Conservation (phyloP, 2,329 filamentous ascomycete species). For the Xylariales sp. region DNA sequence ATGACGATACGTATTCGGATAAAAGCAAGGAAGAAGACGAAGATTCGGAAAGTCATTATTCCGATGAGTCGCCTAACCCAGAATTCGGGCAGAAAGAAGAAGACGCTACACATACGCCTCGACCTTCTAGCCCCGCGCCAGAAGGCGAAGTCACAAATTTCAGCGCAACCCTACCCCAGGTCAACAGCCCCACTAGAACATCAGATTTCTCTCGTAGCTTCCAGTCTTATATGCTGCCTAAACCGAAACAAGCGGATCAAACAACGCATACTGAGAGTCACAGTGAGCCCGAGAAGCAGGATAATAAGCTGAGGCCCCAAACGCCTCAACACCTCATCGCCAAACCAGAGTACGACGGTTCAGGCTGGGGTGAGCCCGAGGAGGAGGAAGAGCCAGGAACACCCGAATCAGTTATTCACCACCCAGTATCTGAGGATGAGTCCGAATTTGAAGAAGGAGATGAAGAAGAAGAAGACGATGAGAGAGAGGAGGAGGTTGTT, state of each 20-base stretch:
- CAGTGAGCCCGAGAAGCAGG: conserved; percentile 54
- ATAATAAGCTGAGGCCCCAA: conserved; percentile 47
- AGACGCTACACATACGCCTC: conserved; percentile 65
- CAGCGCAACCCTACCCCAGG: conserved; percentile 54
- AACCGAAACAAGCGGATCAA: conserved; percentile 53
- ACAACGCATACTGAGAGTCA: conserved; percentile 49
- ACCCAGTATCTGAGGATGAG: conserved; percentile 65
- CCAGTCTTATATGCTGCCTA: conserved; percentile 61
- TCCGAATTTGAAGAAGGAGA: conserved; percentile 56
- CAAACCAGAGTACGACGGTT: conserved; percentile 73
- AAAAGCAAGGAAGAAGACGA: conserved; percentile 57
- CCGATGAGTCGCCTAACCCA: conserved; percentile 53
- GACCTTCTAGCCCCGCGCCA: conserved; percentile 56
- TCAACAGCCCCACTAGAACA: conserved; percentile 50
- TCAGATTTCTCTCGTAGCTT: conserved; percentile 57
- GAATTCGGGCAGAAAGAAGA: conserved; percentile 48
- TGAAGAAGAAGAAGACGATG: conserved; percentile 55
- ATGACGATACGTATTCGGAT: conserved; percentile 47
- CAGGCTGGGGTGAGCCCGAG: conserved; percentile 63
- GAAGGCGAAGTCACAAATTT: conserved; percentile 49
- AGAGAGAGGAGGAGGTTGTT: conserved; percentile 47
- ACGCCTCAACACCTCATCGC: conserved; percentile 64
- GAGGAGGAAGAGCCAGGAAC: conserved; percentile 74
- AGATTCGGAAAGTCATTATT: conserved; percentile 68
- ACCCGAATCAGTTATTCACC: conserved; percentile 90